Percentiles rank a stretch among this genome's conserved stretches.
Evolutionary conservation across 2,329 filamentous ascomycete species (phyloP).

Genomic region (Botrytis fragariae): DNA sequence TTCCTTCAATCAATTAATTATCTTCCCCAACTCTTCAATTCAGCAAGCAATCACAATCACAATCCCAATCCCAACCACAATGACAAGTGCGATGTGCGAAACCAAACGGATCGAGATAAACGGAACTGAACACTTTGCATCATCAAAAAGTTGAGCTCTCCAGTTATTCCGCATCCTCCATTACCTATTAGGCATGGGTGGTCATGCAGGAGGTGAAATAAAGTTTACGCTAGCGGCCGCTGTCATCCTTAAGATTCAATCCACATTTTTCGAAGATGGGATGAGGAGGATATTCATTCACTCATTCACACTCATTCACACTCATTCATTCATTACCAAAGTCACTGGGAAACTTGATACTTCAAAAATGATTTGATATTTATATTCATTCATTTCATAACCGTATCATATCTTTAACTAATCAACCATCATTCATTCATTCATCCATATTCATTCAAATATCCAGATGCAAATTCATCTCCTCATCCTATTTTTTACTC

Average conservation of each 20-base stretch:
- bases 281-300: neutral
- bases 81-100: too few species aligned
- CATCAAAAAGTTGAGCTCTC: neutral
- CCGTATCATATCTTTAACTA: conserved; percentile 9
- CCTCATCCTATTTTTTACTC: neutral
- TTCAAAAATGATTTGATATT: neutral
- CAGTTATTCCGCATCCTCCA: neutral
- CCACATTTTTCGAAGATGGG: neutral
- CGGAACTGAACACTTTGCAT: neutral
- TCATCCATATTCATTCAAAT: neutral
- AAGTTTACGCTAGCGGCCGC: neutral
- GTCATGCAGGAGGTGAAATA: neutral
- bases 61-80: too few species aligned
- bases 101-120: neutral
- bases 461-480: conserved; percentile 8
- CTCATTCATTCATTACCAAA: neutral
- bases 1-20: neutral
- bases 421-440: neutral
- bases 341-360: neutral
- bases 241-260: neutral
- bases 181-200: neutral
- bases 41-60: too few species aligned
- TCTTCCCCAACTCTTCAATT: too few species aligned
- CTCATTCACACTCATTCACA: too few species aligned
- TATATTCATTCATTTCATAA: neutral